Percentiles rank a stretch among this genome's conserved stretches.
Evolutionary conservation across 805 yeast genomes (phyloP).

Genomic region (Priceomyces fermenticarens): DNA sequence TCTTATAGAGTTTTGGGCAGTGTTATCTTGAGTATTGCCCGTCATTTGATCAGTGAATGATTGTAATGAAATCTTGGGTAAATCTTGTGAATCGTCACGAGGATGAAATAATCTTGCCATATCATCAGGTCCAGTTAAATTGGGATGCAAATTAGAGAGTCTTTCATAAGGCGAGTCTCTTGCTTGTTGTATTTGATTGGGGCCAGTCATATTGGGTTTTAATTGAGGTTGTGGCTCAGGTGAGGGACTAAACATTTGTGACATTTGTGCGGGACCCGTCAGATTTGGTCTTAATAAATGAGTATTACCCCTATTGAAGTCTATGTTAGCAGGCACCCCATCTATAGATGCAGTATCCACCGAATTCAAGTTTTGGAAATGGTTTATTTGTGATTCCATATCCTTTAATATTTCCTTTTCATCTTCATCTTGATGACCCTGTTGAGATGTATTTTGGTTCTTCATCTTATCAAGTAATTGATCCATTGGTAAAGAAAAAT

Average conservation of each 20-base stretch:
- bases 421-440: constrained; percentile 43
- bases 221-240: constrained; percentile 18
- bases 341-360: constrained; percentile 74
- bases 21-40: constrained; percentile 31
- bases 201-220: constrained; percentile 44
- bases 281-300: constrained; percentile 36
- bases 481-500: constrained; percentile 73
- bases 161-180: constrained; percentile 7
- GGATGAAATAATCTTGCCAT: constrained; percentile 33
- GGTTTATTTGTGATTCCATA: constrained; percentile 68
- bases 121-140: constrained; percentile 30
- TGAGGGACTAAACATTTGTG: constrained; percentile 23
- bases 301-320: constrained; percentile 23
- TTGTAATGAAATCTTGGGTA: constrained; percentile 35
- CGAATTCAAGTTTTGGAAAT: constrained; percentile 64
- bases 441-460: constrained; percentile 9
- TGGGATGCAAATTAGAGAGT: constrained; percentile 18
- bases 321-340: constrained; percentile 63
- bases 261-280: constrained; percentile 47
- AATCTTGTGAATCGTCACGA: constrained; percentile 6
- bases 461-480: constrained; percentile 52
- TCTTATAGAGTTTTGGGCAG: constrained; percentile 33
- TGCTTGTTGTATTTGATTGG: constrained; percentile 36
- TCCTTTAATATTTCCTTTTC: constrained; percentile 71
- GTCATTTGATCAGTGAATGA: constrained; percentile 43